Percentiles rank a stretch among this genome's conserved stretches.
These are phyloP conservation scores for Adansonia rubrostipa DNA, from an alignment of 441 rosid genomes.

Conservation along the genomic window DNA sequence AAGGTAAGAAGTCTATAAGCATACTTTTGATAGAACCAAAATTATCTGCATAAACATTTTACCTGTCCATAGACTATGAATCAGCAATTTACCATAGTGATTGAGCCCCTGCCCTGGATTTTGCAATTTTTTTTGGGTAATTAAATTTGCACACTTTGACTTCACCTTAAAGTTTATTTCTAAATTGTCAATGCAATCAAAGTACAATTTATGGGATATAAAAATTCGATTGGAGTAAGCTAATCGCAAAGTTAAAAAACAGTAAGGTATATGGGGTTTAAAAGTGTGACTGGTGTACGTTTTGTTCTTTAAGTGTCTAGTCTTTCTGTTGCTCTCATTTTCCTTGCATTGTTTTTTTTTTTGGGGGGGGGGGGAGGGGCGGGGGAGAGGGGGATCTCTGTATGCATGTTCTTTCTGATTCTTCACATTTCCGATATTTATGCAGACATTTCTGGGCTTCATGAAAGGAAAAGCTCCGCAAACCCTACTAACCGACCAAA, in stretches of 20 bases:
- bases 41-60: neutral
- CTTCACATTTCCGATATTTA: constrained; percentile 22
- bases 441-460: constrained; percentile 57
- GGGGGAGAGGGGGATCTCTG: neutral
- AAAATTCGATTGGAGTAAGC: neutral
- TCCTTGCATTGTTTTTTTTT: neutral
- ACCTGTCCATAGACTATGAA: neutral
- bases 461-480: constrained; percentile 65
- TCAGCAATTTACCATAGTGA: neutral
- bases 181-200: neutral
- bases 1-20: constrained; percentile 43
- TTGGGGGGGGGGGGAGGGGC: neutral
- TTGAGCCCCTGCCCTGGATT: neutral
- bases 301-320: constrained; percentile 1
- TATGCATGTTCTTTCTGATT: neutral
- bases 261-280: neutral
- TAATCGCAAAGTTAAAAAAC: neutral
- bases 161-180: neutral
- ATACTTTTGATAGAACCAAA: constrained; percentile 11
- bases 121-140: neutral
- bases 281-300: neutral
- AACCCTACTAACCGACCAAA: constrained; percentile 62
- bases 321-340: neutral
- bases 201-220: neutral
- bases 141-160: neutral